phyloP scores from a whole-genome alignment of 306 rosid genomes.

The Citrullus colocynthis region DNA sequence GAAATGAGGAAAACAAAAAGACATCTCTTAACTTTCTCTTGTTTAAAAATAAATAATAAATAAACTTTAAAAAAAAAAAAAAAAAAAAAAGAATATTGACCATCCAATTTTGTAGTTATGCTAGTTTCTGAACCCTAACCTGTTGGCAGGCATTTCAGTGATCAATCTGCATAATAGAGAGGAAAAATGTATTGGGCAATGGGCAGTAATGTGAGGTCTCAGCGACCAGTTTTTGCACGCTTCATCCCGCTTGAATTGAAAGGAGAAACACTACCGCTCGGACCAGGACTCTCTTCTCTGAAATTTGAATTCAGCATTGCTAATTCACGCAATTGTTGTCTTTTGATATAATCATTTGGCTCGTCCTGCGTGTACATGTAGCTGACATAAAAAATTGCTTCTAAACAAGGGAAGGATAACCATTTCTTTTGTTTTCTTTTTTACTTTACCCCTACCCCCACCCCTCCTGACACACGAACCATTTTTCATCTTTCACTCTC shows the following conservation, averaged over 20 bases:
- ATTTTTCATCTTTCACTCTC: neutral
- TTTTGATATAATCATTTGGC: conserved; percentile 73
- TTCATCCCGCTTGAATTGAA: conserved; percentile 95
- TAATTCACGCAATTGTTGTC: conserved; percentile 84
- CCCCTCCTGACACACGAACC: neutral
- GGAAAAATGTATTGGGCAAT: neutral
- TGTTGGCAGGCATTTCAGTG: conserved; percentile 1
- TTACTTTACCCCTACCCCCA: neutral
- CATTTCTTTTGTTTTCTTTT: neutral
- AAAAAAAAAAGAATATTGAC: neutral
- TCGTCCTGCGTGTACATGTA: conserved; percentile 49
- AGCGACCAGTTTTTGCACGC: conserved; percentile 83
- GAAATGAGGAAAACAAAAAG: neutral
- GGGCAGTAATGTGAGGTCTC: conserved; percentile 5
- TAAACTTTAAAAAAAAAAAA: neutral
- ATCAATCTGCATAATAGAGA: neutral
- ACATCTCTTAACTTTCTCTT: conserved; percentile 5
- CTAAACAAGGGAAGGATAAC: no score
- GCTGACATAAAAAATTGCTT: no score
- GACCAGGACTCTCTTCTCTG: conserved; percentile 90
- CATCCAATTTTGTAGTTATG: conserved; percentile 4
- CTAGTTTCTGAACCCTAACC: neutral
- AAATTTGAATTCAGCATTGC: conserved; percentile 80
- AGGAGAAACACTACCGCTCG: conserved; percentile 80
- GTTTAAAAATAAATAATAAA: conserved; percentile 10